These are phyloP conservation scores for Aspergillus pseudonomiae DNA, from an alignment of 2,329 filamentous ascomycete genomes.

Conservation along the genomic window DNA sequence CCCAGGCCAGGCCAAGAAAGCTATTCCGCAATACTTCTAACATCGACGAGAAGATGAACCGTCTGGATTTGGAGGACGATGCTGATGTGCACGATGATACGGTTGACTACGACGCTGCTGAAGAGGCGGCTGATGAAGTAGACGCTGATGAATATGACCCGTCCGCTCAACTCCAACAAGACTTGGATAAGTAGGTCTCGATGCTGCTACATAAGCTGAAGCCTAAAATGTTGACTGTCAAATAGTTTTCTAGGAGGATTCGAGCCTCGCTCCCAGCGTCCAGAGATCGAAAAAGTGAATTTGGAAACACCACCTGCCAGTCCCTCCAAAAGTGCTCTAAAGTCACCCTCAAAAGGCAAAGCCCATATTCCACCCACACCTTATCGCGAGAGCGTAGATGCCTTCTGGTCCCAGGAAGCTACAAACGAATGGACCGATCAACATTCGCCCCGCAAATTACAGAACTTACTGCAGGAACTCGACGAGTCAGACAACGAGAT, in stretches of 20 bases:
- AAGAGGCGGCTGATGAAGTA: not conserved
- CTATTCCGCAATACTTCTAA: constrained; percentile 26
- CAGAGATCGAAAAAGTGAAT: constrained; percentile 11
- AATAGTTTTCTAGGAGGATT: constrained; percentile 11
- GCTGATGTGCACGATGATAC: not conserved
- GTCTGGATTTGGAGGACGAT: constrained; percentile 24
- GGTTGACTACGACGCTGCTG: not conserved
- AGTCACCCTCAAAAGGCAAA: constrained; percentile 53
- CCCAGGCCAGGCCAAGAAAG: constrained; percentile 19
- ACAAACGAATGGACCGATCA: constrained; percentile 59
- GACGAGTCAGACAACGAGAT: constrained; percentile 42
- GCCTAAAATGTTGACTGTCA: constrained; percentile 14
- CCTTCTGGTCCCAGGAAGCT: constrained; percentile 56
- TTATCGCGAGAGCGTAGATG: constrained; percentile 54
- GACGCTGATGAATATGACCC: constrained; percentile 15
- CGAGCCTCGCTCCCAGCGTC: constrained; percentile 14
- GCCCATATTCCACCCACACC: constrained; percentile 53
- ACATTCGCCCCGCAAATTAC: constrained; percentile 54
- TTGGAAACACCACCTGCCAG: constrained; percentile 47
- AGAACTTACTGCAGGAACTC: constrained; percentile 33
- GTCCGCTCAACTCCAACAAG: constrained; percentile 21
- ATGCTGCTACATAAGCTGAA: too few relatives aligned
- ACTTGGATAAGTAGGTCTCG: constrained; percentile 22
- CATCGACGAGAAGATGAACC: constrained; percentile 26
- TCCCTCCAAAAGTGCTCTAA: constrained; percentile 45